These are phyloP conservation scores for Lizonia empirigonia DNA, from an alignment of 2,329 filamentous ascomycete species.

Conservation along the genomic window DNA sequence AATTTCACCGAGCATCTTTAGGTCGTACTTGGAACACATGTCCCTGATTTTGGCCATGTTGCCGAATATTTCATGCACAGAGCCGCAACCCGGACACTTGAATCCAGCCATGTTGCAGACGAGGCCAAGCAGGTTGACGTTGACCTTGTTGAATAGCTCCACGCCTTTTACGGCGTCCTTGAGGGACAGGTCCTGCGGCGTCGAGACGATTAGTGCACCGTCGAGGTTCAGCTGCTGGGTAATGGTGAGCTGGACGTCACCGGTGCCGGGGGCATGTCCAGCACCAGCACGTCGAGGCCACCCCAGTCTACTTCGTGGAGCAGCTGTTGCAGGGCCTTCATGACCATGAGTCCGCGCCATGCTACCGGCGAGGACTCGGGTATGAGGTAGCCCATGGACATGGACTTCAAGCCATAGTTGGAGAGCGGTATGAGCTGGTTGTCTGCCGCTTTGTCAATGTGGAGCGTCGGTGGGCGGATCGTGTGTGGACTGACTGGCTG, in stretches of 20 bases:
- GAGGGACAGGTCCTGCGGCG: slow-evolving; percentile 89
- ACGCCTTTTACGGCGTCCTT: slow-evolving; percentile 92
- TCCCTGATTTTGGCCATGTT: slow-evolving; percentile 77
- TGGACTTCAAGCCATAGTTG: slow-evolving; percentile 95
- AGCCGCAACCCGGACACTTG: slow-evolving; percentile 57
- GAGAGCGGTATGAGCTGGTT: slow-evolving; percentile 85
- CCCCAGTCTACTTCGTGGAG: slow-evolving; percentile 96
- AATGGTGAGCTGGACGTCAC: slow-evolving; percentile 95
- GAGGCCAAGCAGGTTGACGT: slow-evolving; percentile 79
- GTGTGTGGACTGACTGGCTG: slow-evolving; percentile 62
- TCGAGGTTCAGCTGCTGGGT: slow-evolving; percentile 91
- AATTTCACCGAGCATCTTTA: slow-evolving; percentile 86
- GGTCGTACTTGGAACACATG: slow-evolving; percentile 72
- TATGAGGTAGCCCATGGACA: slow-evolving; percentile 97
- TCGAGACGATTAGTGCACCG: slow-evolving; percentile 86
- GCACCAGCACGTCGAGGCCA: slow-evolving; percentile 81
- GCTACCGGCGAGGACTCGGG: slow-evolving; percentile 81
- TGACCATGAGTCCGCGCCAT: slow-evolving; percentile 96
- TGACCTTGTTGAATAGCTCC: slow-evolving; percentile 87
- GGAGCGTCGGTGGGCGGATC: neutral
- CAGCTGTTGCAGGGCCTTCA: slow-evolving; percentile 94
- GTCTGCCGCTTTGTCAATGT: slow-evolving; percentile 53
- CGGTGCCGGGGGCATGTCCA: slow-evolving; percentile 95
- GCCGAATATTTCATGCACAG: slow-evolving; percentile 50
- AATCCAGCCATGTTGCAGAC: slow-evolving; percentile 59